phyloP scores from a whole-genome alignment of 2,329 filamentous ascomycete genomes.

The Diaporthe ilicicola region DNA sequence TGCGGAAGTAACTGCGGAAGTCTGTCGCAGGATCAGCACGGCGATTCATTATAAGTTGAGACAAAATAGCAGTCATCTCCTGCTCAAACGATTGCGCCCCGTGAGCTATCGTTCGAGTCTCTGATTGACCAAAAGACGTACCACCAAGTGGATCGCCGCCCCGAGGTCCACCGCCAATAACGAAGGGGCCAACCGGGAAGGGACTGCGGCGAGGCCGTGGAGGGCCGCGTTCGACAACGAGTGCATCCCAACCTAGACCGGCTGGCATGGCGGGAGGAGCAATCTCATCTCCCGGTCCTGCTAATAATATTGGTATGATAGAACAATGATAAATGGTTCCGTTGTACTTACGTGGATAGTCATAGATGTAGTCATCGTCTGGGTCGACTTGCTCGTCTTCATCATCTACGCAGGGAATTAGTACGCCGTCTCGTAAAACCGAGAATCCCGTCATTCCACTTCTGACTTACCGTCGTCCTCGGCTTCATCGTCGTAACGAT shows the following conservation, averaged over 20 bases:
- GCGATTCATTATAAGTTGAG: constrained; percentile 27
- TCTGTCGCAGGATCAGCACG: constrained; percentile 44
- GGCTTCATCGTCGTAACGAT: constrained; percentile 54
- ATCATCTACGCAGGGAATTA: constrained; percentile 62
- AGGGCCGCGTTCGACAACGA: constrained; percentile 58
- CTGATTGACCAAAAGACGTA: constrained; percentile 44
- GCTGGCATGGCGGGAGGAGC: constrained; percentile 53
- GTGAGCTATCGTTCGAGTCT: constrained; percentile 19
- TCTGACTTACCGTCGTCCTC: constrained; percentile 68
- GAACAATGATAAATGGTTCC: constrained; percentile 5
- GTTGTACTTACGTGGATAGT: constrained; percentile 62
- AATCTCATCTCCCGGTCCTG: constrained; percentile 50
- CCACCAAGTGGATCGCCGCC: constrained; percentile 57
- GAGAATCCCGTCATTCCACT: not conserved
- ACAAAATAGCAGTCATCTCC: constrained; percentile 25
- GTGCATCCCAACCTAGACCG: constrained; percentile 65
- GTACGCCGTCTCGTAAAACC: constrained; percentile 28
- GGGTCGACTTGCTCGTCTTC: constrained; percentile 75
- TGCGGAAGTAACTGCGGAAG: constrained; percentile 61
- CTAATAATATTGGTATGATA: constrained; percentile 10
- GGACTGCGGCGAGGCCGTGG: constrained; percentile 67
- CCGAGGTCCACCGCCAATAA: constrained; percentile 66
- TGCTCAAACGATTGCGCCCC: constrained; percentile 25
- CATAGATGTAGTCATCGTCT: constrained; percentile 72
- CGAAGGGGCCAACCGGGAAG: constrained; percentile 61